Conservation (phyloP, 2,329 filamentous ascomycete species). For the Ampelomyces quisqualis region DNA sequence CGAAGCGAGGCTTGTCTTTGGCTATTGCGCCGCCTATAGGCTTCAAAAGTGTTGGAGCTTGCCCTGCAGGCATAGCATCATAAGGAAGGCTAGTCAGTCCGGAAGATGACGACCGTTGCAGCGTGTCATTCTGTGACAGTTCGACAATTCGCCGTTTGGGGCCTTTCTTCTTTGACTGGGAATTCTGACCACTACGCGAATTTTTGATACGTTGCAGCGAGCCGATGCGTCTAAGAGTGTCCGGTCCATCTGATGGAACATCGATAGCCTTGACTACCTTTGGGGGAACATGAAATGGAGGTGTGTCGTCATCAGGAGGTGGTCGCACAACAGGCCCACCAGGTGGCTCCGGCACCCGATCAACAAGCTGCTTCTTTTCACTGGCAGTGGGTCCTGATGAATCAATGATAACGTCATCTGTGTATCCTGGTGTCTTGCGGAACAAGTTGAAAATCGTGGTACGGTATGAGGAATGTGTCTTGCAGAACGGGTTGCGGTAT, state of each 20-base stretch:
- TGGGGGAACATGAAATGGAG: constrained; percentile 60
- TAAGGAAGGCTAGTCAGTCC: constrained; percentile 34
- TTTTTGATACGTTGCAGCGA: constrained; percentile 43
- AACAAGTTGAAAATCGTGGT: constrained; percentile 96
- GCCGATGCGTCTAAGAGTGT: constrained; percentile 24
- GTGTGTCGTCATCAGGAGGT: constrained; percentile 58
- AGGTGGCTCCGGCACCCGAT: constrained; percentile 74
- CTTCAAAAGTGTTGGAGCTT: constrained; percentile 21
- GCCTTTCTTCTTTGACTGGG: constrained; percentile 60
- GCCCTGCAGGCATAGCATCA: constrained; percentile 20
- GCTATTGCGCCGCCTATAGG: constrained; percentile 10
- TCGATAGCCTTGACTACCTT: constrained; percentile 49
- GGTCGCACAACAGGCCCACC: constrained; percentile 77
- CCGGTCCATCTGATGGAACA: constrained; percentile 15
- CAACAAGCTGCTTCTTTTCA: constrained; percentile 80
- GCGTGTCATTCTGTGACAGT: constrained; percentile 52
- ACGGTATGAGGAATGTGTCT: constrained; percentile 81
- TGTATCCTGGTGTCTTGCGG: constrained; percentile 82
- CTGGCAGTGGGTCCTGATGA: constrained; percentile 77
- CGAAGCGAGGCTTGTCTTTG: constrained; percentile 28
- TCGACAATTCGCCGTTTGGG: constrained; percentile 60
- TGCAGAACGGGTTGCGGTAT: constrained; percentile 85
- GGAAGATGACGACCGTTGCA: constrained; percentile 29
- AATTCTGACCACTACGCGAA: constrained; percentile 43
- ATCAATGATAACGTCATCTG: constrained; percentile 88